These are phyloP conservation scores for Diplodia intermedia DNA, from an alignment of 2,329 filamentous ascomycete genomes.

Conservation along the genomic window DNA sequence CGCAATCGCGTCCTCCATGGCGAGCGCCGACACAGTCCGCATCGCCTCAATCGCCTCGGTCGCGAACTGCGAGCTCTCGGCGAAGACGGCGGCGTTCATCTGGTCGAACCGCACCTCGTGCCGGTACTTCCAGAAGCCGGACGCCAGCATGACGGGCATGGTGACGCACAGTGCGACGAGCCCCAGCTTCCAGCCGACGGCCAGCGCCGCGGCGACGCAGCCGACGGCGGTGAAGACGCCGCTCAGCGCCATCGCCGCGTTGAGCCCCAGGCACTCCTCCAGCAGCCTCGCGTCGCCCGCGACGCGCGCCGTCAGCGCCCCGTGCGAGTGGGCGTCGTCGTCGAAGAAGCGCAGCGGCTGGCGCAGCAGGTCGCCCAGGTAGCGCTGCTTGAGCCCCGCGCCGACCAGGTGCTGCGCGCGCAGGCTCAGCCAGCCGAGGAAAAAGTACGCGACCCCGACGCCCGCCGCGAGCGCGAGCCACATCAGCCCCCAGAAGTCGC, in stretches of 20 bases:
- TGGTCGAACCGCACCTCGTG: slow-evolving; percentile 4
- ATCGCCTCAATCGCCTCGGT: slow-evolving; percentile 91
- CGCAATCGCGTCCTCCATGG: slow-evolving; percentile 74
- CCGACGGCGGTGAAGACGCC: slow-evolving; percentile 76
- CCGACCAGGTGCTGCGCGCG: slow-evolving; percentile 1
- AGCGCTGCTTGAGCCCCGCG: slow-evolving; percentile 2
- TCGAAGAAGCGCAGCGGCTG: slow-evolving; percentile 90
- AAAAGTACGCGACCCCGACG: not conserved
- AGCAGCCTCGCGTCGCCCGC: slow-evolving; percentile 86
- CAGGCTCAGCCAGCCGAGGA: slow-evolving; percentile 1
- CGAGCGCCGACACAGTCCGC: slow-evolving; percentile 86
- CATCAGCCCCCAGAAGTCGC: slow-evolving; percentile 19
- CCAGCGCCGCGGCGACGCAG: slow-evolving; percentile 69
- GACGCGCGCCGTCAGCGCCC: slow-evolving; percentile 82
- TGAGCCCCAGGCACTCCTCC: slow-evolving; percentile 81
- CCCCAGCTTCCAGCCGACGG: slow-evolving; percentile 82
- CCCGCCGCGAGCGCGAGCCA: not conserved
- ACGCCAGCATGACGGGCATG: slow-evolving; percentile 72
- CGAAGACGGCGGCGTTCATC: slow-evolving; percentile 66
- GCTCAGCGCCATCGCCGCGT: slow-evolving; percentile 81
- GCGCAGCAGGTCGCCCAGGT: slow-evolving; percentile 57
- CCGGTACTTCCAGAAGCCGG: not conserved
- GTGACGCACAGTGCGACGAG: slow-evolving; percentile 75
- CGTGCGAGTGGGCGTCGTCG: slow-evolving; percentile 81
- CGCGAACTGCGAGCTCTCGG: slow-evolving; percentile 80